These are phyloP conservation scores for Dipodascopsis uninucleata DNA, from an alignment of 805 yeast genomes.

Conservation along the genomic window DNA sequence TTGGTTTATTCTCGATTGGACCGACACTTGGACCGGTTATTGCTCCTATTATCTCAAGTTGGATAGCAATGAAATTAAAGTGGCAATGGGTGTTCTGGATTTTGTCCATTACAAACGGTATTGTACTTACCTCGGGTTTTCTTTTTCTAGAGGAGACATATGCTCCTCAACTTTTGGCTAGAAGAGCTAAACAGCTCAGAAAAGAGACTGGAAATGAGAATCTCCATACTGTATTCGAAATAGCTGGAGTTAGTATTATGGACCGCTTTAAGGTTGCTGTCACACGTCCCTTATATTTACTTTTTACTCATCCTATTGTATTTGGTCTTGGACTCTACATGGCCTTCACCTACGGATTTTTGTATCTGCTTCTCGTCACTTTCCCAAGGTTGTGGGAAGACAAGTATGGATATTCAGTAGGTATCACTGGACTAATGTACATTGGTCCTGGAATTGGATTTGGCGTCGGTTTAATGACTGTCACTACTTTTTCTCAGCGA, in stretches of 20 bases:
- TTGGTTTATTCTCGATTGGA: slow-evolving; percentile 40
- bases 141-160: slow-evolving; percentile 53
- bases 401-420: slow-evolving; percentile 56
- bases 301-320: slow-evolving; percentile 39
- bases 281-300: slow-evolving; percentile 35
- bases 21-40: slow-evolving; percentile 59
- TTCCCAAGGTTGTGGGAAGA: slow-evolving; percentile 64
- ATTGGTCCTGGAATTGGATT: slow-evolving; percentile 72
- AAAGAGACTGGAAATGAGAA: slow-evolving; percentile 54
- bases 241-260: slow-evolving; percentile 41
- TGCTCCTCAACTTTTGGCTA: slow-evolving; percentile 54
- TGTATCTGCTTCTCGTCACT: slow-evolving; percentile 66
- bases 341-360: slow-evolving; percentile 41
- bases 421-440: slow-evolving; percentile 71
- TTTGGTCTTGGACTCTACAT: slow-evolving; percentile 38
- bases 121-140: slow-evolving; percentile 32
- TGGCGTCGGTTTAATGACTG: slow-evolving; percentile 50
- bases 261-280: slow-evolving; percentile 46
- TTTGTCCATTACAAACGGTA: slow-evolving; percentile 14
- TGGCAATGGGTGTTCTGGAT: slow-evolving; percentile 60
- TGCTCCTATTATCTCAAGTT: slow-evolving; percentile 57
- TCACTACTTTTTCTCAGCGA: slow-evolving; percentile 50
- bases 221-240: slow-evolving; percentile 43
- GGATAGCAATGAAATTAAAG: slow-evolving; percentile 43
- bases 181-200: slow-evolving; percentile 39